Conservation (phyloP, 306 rosid species). For the Ormosia semicastrata region DNA sequence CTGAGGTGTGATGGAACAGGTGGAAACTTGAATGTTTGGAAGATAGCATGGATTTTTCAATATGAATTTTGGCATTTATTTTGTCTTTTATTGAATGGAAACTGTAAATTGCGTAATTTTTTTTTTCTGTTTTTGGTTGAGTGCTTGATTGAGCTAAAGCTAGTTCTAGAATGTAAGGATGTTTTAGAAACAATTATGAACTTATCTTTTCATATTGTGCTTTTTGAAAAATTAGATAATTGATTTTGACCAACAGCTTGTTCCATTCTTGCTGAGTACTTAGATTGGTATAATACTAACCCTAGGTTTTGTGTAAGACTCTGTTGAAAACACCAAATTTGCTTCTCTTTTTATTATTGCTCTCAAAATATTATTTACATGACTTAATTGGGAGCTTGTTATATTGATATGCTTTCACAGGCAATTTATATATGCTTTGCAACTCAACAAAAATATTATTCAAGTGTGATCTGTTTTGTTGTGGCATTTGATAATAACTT, state of each 20-base stretch:
- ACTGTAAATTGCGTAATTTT: not conserved
- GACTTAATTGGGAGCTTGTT: not conserved
- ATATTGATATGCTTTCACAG: not conserved
- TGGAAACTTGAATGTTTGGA: conserved; percentile 24
- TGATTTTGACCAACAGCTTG: not conserved
- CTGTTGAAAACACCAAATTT: not conserved
- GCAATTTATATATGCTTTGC: not conserved
- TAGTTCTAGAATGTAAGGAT: not conserved
- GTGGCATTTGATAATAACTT: not conserved
- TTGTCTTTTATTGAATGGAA: not conserved
- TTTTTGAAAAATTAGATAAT: not conserved
- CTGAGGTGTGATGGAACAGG: conserved; percentile 98
- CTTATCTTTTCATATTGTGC: not conserved
- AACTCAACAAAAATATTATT: not conserved
- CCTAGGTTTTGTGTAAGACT: not conserved
- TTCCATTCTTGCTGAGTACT: not conserved
- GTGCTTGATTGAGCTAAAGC: not conserved
- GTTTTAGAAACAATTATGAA: not conserved
- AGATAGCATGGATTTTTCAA: not conserved
- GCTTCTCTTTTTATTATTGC: not conserved
- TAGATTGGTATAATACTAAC: not conserved
- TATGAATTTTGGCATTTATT: not conserved
- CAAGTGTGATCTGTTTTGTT: not conserved
- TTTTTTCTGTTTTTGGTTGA: not conserved
- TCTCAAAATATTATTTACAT: not conserved